Conservation (phyloP, 2,329 filamentous ascomycete species). For the Tolypocladium pustulatum region DNA sequence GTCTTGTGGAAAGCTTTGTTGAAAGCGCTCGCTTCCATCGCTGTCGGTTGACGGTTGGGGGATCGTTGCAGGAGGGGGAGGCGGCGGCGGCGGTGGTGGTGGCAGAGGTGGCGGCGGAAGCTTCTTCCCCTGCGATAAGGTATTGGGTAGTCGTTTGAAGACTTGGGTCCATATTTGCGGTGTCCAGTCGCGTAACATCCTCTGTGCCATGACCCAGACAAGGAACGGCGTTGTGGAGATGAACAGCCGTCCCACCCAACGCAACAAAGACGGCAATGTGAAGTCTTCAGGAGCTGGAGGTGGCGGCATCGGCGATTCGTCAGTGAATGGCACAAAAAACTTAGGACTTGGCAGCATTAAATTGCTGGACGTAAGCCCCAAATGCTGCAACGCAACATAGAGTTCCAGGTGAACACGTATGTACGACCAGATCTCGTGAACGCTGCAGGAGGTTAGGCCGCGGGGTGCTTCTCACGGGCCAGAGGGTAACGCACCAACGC, state of each 20-base stretch:
- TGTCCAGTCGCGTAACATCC: constrained; percentile 24
- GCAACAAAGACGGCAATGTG: constrained; percentile 23
- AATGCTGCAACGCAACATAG: constrained; percentile 40
- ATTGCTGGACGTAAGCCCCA: constrained; percentile 32
- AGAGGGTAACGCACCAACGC: constrained; percentile 15
- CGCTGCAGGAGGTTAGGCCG: constrained; percentile 12
- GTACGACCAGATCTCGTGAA: constrained; percentile 27
- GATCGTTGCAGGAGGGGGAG: not conserved
- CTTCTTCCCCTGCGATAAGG: constrained; percentile 17
- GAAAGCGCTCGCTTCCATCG: not conserved
- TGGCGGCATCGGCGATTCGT: constrained; percentile 36
- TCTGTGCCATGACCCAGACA: constrained; percentile 32
- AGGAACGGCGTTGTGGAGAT: constrained; percentile 36
- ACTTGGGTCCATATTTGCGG: constrained; percentile 27
- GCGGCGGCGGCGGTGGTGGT: constrained; percentile 8
- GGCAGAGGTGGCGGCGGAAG: constrained; percentile 9
- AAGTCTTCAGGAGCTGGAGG: constrained; percentile 31
- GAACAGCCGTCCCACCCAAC: constrained; percentile 31
- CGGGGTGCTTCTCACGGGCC: not conserved
- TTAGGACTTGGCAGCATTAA: constrained; percentile 31
- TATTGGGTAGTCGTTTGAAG: constrained; percentile 28
- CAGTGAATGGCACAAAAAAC: constrained; percentile 46
- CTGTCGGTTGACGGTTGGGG: not conserved
- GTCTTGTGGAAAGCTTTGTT: not conserved
- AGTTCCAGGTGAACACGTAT: constrained; percentile 39